phyloP scores from a whole-genome alignment of 1,139 yeast species.

The Eremothecium sinecaudum region DNA sequence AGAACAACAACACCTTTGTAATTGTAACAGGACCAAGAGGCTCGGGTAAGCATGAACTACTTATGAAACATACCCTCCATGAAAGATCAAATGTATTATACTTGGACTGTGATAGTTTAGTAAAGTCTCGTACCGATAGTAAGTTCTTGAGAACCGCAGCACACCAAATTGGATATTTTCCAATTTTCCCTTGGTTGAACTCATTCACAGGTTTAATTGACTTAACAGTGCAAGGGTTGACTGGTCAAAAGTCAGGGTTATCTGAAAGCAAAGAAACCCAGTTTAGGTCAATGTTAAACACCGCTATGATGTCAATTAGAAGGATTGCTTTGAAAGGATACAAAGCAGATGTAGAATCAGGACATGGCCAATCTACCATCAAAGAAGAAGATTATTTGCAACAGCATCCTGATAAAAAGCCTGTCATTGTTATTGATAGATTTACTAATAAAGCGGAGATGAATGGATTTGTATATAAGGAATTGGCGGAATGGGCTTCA shows the following conservation, averaged over 20 bases:
- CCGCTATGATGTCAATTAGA: constrained; percentile 65
- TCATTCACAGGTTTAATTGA: constrained; percentile 72
- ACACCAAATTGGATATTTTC: constrained; percentile 76
- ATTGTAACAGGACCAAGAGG: constrained; percentile 91
- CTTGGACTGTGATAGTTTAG: constrained; percentile 69
- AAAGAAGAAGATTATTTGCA: constrained; percentile 78
- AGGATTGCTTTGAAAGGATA: constrained; percentile 50
- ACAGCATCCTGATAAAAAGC: constrained; percentile 78
- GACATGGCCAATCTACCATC: constrained; percentile 31
- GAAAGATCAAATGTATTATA: constrained; percentile 51
- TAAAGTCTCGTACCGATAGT: constrained; percentile 66
- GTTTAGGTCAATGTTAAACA: constrained; percentile 67
- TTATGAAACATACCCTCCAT: constrained; percentile 56
- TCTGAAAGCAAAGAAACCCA: constrained; percentile 81
- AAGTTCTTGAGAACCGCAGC: constrained; percentile 62
- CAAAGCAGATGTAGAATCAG: constrained; percentile 26
- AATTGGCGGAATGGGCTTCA: constrained; percentile 85
- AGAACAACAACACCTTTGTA: constrained; percentile 73
- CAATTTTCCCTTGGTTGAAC: constrained; percentile 89
- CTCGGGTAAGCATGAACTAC: constrained; percentile 79
- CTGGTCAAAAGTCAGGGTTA: constrained; percentile 90
- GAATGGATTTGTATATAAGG: constrained; percentile 62
- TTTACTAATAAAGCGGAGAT: constrained; percentile 53
- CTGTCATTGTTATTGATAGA: constrained; percentile 75
- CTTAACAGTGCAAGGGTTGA: constrained; percentile 77